phyloP scores from a whole-genome alignment of 2,329 filamentous ascomycete species.

The Hymenoscyphus fraxineus region DNA sequence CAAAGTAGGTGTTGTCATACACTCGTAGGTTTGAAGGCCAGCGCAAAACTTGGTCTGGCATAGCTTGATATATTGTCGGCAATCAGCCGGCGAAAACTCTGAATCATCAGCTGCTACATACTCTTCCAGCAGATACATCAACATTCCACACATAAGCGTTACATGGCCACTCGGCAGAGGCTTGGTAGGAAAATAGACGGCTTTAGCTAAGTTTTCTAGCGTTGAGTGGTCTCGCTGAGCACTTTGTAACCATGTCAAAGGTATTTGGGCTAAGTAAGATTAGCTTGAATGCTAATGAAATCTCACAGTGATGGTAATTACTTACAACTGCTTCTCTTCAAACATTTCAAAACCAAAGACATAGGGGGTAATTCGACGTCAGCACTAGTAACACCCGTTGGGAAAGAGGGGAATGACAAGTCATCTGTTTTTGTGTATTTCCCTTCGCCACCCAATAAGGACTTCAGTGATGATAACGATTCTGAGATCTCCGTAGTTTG shows the following conservation, averaged over 20 bases:
- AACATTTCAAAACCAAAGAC: constrained; percentile 10
- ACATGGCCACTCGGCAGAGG: constrained; percentile 14
- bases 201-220: constrained; percentile 18
- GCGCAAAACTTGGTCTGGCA: constrained; percentile 19
- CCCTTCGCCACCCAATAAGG: constrained; percentile 9
- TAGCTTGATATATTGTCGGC: constrained; percentile 13
- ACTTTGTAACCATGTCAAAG: constrained; percentile 16
- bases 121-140: constrained; percentile 17
- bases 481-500: constrained; percentile 12
- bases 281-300: not conserved
- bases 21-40: constrained; percentile 12
- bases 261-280: constrained; percentile 10
- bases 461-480: constrained; percentile 16
- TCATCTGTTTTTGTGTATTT: constrained; percentile 11
- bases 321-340: constrained; percentile 12
- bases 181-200: constrained; percentile 19
- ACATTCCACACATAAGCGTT: constrained; percentile 15
- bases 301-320: not conserved
- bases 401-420: constrained; percentile 13
- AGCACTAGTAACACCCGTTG: not conserved
- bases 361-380: constrained; percentile 17
- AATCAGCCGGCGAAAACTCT: constrained; percentile 9
- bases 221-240: constrained; percentile 16
- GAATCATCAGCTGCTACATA: constrained; percentile 9
- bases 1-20: not conserved